phyloP scores from a whole-genome alignment of 208 protist species.

The Trypanosomatidae sp. region DNA sequence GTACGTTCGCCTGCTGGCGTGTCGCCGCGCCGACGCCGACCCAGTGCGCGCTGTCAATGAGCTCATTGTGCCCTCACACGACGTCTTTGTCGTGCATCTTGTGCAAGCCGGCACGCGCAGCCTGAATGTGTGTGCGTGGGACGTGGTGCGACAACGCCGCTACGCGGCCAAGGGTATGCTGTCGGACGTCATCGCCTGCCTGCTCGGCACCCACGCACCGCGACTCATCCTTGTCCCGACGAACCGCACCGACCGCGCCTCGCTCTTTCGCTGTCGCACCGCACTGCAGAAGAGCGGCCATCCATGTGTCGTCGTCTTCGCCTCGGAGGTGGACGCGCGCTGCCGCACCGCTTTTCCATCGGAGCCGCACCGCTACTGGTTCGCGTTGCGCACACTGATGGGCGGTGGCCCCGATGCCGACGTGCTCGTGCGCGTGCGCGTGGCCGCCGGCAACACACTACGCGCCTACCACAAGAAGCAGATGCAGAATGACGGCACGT shows the following conservation, averaged over 20 bases:
- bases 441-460: conserved; percentile 29
- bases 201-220: conserved; percentile 37
- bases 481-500: conserved; percentile 2
- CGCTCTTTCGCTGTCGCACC: conserved; percentile 60
- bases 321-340: conserved; percentile 44
- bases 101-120: conserved; percentile 53
- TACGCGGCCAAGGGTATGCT: conserved; percentile 71
- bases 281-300: conserved; percentile 45
- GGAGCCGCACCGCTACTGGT: conserved; percentile 57
- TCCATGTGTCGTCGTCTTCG: conserved; percentile 45
- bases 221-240: conserved; percentile 72
- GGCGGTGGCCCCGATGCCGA: conserved; percentile 25
- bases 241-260: conserved; percentile 67
- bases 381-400: conserved; percentile 12
- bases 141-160: conserved; percentile 26
- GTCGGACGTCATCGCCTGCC: conserved; percentile 60
- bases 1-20: conserved; percentile 61
- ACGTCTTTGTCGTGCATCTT: conserved; percentile 75
- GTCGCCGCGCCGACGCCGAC: conserved; percentile 23
- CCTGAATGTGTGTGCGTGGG: conserved; percentile 55
- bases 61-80: conserved; percentile 30
- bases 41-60: conserved; percentile 28
- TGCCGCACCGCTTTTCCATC: conserved; percentile 54
- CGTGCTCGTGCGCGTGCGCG: conserved; percentile 35
- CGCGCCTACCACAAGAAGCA: conserved; percentile 25